A percentile compares a stretch with the other conserved stretches of the same genome.
Conservation (phyloP, 768 basidiomycete species). For the Boletus fagicola region DNA sequence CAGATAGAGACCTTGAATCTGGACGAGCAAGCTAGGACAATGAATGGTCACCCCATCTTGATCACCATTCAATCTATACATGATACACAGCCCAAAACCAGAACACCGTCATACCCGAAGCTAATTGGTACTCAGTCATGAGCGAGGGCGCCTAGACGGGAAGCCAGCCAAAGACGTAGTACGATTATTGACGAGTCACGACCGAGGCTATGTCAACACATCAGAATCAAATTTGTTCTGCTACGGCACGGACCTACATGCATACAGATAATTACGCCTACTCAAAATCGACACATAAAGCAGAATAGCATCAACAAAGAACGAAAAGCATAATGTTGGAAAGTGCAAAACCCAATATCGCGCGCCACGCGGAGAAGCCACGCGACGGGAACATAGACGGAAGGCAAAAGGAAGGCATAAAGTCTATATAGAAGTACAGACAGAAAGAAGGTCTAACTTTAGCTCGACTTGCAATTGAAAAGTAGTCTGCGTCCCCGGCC, state of each 20-base stretch:
- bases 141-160: too few relatives aligned
- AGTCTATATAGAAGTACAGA: not conserved
- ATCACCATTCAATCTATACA: too few relatives aligned
- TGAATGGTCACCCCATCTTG: not conserved
- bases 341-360: not conserved
- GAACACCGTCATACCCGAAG: not conserved
- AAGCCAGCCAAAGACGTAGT: too few relatives aligned
- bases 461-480: conserved; percentile 19
- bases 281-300: conserved; percentile 1
- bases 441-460: not conserved
- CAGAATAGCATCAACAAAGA: conserved; percentile 3
- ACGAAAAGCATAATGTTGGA: conserved; percentile 5
- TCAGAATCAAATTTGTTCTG: not conserved
- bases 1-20: not conserved
- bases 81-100: not conserved
- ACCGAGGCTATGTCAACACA: not conserved
- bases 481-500: conserved; percentile 19
- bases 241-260: conserved; percentile 6
- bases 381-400: not conserved
- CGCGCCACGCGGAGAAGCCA: not conserved
- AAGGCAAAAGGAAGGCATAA: not conserved
- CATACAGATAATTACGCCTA: not conserved
- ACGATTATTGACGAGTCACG: too few relatives aligned
- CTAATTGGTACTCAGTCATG: too few relatives aligned
- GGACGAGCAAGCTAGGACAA: not conserved